A percentile compares a stretch with the other conserved stretches of the same genome.
Conservation (phyloP, 148 eudicot species). For the Polygonum maritimum region DNA sequence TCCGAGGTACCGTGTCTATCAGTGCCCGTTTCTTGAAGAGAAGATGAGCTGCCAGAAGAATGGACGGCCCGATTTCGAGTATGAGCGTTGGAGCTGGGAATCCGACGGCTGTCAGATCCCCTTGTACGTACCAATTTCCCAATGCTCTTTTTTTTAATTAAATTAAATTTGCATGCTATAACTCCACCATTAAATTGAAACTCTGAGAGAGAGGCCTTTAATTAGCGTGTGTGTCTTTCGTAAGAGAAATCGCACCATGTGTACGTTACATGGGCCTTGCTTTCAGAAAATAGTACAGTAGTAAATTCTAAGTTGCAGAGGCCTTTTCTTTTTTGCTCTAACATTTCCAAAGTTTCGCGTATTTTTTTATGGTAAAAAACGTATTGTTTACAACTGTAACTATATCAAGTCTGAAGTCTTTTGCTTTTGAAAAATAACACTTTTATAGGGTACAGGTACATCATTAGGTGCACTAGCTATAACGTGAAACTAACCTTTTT, state of each 20-base stretch:
- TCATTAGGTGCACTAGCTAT: not conserved
- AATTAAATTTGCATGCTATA: too few relatives aligned
- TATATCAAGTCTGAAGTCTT: not conserved
- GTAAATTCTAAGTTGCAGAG: too few relatives aligned
- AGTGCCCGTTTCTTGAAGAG: slow-evolving; percentile 40
- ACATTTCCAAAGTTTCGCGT: too few relatives aligned
- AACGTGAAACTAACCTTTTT: not conserved
- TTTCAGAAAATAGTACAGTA: too few relatives aligned
- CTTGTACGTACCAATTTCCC: slow-evolving; percentile 19
- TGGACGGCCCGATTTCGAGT: slow-evolving; percentile 44
- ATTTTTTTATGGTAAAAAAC: too few relatives aligned
- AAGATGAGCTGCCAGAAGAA: slow-evolving; percentile 44
- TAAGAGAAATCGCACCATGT: not conserved
- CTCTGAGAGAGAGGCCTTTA: too few relatives aligned
- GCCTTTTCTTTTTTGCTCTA: too few relatives aligned
- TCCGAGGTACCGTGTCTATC: slow-evolving; percentile 15
- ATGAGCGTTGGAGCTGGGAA: slow-evolving; percentile 44
- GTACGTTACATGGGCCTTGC: not conserved
- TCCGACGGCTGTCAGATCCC: slow-evolving; percentile 37
- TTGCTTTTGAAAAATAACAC: not conserved
- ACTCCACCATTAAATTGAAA: too few relatives aligned
- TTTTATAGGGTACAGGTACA: not conserved
- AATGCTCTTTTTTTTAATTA: too few relatives aligned
- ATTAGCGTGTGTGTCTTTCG: too few relatives aligned
- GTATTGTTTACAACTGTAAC: too few relatives aligned